These are phyloP conservation scores for Pluteus cervinus DNA, from an alignment of 768 basidiomycete species.

Conservation along the genomic window DNA sequence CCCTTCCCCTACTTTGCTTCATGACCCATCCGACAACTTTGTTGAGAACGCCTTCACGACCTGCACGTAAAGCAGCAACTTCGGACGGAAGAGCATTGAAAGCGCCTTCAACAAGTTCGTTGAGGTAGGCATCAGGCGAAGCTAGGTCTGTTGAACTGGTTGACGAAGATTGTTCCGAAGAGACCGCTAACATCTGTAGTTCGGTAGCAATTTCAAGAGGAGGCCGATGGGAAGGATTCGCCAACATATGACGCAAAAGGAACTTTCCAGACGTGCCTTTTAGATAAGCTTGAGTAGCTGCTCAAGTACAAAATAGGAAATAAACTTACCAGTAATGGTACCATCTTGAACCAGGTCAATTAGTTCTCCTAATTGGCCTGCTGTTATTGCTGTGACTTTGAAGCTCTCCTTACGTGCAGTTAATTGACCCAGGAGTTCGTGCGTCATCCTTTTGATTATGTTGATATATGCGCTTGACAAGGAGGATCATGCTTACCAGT, in stretches of 20 bases:
- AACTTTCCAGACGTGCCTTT: constrained; percentile 75
- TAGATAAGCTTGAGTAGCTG: neutral
- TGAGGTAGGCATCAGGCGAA: constrained; percentile 30
- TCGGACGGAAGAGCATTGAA: constrained; percentile 64
- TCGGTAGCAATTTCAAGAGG: constrained; percentile 39
- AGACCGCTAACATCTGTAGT: constrained; percentile 40
- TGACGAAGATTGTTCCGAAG: constrained; percentile 8
- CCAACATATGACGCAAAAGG: constrained; percentile 68
- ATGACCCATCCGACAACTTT: constrained; percentile 83
- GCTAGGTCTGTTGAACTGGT: constrained; percentile 7
- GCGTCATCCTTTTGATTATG: constrained; percentile 61
- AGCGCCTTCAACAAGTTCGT: constrained; percentile 53
- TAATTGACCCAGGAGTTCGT: constrained; percentile 81
- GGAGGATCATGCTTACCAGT: constrained; percentile 57
- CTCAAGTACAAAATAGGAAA: neutral
- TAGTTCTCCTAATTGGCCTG: constrained; percentile 65
- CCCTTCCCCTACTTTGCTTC: constrained; percentile 72
- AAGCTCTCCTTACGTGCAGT: constrained; percentile 47
- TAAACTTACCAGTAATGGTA: constrained; percentile 59
- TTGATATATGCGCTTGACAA: constrained; percentile 8
- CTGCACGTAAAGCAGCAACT: constrained; percentile 55
- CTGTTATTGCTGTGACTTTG: constrained; percentile 54
- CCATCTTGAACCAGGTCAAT: constrained; percentile 67
- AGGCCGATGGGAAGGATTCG: constrained; percentile 30
- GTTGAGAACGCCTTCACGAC: constrained; percentile 74